phyloP scores from a whole-genome alignment of 306 rosid genomes.

The peach (Prunus persica) region DNA sequence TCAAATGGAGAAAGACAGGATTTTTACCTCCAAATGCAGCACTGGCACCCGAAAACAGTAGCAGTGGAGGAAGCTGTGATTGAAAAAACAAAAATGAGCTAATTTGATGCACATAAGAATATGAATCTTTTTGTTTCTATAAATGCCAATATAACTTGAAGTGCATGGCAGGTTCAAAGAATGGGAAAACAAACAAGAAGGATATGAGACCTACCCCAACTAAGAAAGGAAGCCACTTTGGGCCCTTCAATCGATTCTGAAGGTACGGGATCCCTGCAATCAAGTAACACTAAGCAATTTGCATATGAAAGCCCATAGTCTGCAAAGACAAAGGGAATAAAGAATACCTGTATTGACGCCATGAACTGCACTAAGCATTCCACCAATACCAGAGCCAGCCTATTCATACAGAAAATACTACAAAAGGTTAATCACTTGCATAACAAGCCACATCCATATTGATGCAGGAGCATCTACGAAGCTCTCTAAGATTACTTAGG shows the following conservation, averaged over 20 bases:
- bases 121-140: neutral
- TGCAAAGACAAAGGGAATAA: neutral
- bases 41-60: slow-evolving; percentile 70
- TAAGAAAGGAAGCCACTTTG: slow-evolving; percentile 93
- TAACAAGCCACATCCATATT: neutral
- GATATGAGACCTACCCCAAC: slow-evolving; percentile 58
- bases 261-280: slow-evolving; percentile 80
- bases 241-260: slow-evolving; percentile 78
- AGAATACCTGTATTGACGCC: slow-evolving; percentile 63
- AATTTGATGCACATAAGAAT: slow-evolving; percentile 10
- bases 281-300: slow-evolving; percentile 25
- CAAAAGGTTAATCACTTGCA: slow-evolving; percentile 10
- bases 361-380: slow-evolving; percentile 75
- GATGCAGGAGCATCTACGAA: no score
- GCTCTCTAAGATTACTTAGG: no score
- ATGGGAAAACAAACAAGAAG: slow-evolving; percentile 13
- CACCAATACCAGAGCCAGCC: slow-evolving; percentile 89
- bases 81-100: slow-evolving; percentile 16
- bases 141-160: slow-evolving; percentile 3
- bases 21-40: slow-evolving; percentile 88
- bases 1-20: neutral
- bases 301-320: neutral
- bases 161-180: slow-evolving; percentile 3
- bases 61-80: slow-evolving; percentile 75
- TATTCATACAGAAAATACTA: slow-evolving; percentile 21